Evolutionary conservation across 1,139 yeast genomes (phyloP).

Genomic region (Lodderomyces parapsilosis): DNA sequence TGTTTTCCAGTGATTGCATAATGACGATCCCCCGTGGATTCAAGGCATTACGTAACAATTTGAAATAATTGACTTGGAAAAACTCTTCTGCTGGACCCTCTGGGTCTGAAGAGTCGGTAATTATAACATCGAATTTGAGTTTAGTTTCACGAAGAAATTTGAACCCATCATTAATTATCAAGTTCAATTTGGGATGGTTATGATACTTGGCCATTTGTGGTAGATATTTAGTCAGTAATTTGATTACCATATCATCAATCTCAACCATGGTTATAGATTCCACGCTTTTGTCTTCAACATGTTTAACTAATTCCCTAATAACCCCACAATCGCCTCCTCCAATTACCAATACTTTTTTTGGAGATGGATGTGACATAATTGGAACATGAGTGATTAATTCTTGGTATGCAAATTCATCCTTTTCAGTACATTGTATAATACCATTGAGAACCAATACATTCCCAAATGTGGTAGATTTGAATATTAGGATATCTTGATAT

Average conservation of each 20-base stretch:
- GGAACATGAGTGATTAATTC: conserved; percentile 86
- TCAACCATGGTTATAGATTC: conserved; percentile 81
- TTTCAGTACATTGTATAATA: conserved; percentile 83
- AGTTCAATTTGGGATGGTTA: conserved; percentile 68
- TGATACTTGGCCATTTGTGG: conserved; percentile 79
- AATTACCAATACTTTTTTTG: conserved; percentile 75
- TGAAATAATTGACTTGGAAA: conserved; percentile 81
- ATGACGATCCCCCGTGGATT: conserved; percentile 83
- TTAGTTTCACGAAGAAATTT: conserved; percentile 54
- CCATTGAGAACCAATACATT: conserved; percentile 86
- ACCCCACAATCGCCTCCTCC: conserved; percentile 98
- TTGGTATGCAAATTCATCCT: conserved; percentile 89
- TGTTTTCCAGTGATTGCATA: conserved; percentile 89
- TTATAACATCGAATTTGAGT: conserved; percentile 74
- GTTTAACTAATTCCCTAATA: conserved; percentile 80
- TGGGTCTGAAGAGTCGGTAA: conserved; percentile 95
- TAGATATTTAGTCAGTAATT: conserved; percentile 68
- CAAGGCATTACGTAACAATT: conserved; percentile 66
- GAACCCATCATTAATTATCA: conserved; percentile 87
- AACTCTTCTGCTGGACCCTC: conserved; percentile 98
- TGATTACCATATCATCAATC: conserved; percentile 84
- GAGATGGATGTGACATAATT: conserved; percentile 69
- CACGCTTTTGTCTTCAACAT: conserved; percentile 49
- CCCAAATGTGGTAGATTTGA: conserved; percentile 73
- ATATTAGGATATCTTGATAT: conserved; percentile 59